A percentile compares a stretch with the other conserved stretches of the same genome.
Conservation (phyloP, 495 filamentous ascomycete species). For the Daldinia decipiens region DNA sequence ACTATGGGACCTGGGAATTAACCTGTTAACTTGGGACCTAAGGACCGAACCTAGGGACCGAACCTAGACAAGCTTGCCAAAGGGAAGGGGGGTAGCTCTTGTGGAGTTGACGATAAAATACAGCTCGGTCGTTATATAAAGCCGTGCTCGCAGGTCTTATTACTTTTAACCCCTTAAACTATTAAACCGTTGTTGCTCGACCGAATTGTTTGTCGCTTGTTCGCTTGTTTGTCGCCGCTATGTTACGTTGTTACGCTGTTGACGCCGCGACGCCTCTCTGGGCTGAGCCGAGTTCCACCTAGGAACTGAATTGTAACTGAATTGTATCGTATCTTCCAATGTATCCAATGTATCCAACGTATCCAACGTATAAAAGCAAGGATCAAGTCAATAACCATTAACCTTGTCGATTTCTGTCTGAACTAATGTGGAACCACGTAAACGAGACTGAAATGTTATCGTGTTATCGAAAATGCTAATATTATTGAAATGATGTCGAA, state of each 20-base stretch:
- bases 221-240: neutral
- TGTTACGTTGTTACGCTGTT: slow-evolving; percentile 17
- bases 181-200: neutral
- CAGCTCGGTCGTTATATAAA: slow-evolving; percentile 15
- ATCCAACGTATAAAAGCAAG: slow-evolving; percentile 25
- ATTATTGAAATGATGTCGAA: slow-evolving; percentile 2
- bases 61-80: slow-evolving; percentile 15
- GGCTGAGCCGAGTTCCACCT: slow-evolving; percentile 38
- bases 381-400: slow-evolving; percentile 34
- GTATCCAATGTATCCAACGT: slow-evolving; percentile 22
- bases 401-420: slow-evolving; percentile 37
- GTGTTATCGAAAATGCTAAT: slow-evolving; percentile 22
- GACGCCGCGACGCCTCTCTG: slow-evolving; percentile 15
- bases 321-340: slow-evolving; percentile 24
- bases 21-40: slow-evolving; percentile 6
- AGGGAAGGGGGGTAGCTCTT: slow-evolving; percentile 25
- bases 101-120: slow-evolving; percentile 32
- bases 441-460: slow-evolving; percentile 29
- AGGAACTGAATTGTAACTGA: neutral
- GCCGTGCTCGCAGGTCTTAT: slow-evolving; percentile 5
- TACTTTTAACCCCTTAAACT: slow-evolving; percentile 4
- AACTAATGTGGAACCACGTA: slow-evolving; percentile 29
- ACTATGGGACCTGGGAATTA: slow-evolving; percentile 13
- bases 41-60: slow-evolving; percentile 5
- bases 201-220: neutral